Conservation (phyloP, 2,329 filamentous ascomycete genomes). For the Pseudonectria foliicola region DNA sequence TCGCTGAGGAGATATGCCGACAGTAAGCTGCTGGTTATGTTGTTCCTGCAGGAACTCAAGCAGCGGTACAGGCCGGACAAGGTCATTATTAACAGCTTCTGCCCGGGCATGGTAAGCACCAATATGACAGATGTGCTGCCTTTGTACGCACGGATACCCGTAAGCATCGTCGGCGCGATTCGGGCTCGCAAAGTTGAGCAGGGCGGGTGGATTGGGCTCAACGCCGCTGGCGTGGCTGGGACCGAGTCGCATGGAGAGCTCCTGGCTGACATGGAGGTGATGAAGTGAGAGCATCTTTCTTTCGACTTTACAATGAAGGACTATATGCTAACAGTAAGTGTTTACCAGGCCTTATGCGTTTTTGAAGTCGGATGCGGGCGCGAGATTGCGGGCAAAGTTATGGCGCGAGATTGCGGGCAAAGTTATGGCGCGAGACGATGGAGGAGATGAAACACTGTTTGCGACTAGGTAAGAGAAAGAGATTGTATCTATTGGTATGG, state of each 20-base stretch:
- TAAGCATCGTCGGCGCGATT: conserved; percentile 1
- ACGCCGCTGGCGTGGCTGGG: conserved; percentile 10
- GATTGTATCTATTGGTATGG: too few relatives aligned
- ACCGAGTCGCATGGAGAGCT: conserved; percentile 10
- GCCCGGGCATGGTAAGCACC: conserved; percentile 8
- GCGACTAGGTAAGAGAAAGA: too few relatives aligned
- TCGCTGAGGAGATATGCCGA: conserved; percentile 3
- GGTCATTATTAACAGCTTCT: conserved; percentile 13
- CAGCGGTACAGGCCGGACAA: conserved; percentile 2
- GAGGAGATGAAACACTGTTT: too few relatives aligned
- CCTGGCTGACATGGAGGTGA: conserved; percentile 7
- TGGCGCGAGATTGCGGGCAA: too few relatives aligned
- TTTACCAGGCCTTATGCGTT: too few relatives aligned
- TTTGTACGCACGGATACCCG: conserved; percentile 5
- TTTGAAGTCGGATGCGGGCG: too few relatives aligned
- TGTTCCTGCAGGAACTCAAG: conserved; percentile 13
- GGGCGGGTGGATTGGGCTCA: conserved; percentile 10
- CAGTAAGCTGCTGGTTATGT: conserved; percentile 9
- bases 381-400: too few relatives aligned
- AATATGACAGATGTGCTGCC: conserved; percentile 9
- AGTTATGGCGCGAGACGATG: too few relatives aligned
- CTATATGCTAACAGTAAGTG: too few relatives aligned
- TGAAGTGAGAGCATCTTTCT: too few relatives aligned
- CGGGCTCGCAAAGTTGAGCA: conserved; percentile 6
- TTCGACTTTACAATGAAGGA: too few relatives aligned